phyloP scores from a whole-genome alignment of 257 asterid genomes.

The Penstemon newberryi region DNA sequence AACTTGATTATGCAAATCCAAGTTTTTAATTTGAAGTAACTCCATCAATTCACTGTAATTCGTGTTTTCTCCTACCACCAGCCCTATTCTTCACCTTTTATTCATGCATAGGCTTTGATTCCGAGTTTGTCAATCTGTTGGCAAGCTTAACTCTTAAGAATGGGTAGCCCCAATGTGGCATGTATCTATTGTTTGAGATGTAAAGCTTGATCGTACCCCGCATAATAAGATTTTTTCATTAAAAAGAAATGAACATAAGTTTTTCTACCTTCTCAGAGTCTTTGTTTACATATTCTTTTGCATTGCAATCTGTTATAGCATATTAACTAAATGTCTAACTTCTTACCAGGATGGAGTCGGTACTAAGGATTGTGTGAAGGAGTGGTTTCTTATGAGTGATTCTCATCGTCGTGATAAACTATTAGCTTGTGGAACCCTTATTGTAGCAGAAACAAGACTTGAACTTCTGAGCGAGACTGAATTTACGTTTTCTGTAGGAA shows the following conservation, averaged over 20 bases:
- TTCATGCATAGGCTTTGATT: too few relatives aligned
- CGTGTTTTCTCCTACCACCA: too few relatives aligned
- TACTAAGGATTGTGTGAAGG: constrained; percentile 47
- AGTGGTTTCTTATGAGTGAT: constrained; percentile 61
- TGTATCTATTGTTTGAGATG: too few relatives aligned
- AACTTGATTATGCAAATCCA: neutral
- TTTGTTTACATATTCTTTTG: constrained; percentile 9
- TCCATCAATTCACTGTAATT: constrained; percentile 48
- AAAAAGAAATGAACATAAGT: too few relatives aligned
- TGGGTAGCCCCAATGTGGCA: too few relatives aligned
- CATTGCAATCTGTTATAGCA: constrained; percentile 18
- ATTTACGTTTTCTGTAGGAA: constrained; percentile 93
- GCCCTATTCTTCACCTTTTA: too few relatives aligned
- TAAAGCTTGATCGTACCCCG: too few relatives aligned
- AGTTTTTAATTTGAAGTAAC: constrained; percentile 45
- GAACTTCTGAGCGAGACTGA: constrained; percentile 79
- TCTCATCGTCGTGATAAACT: constrained; percentile 70
- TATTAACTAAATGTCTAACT: constrained; percentile 8
- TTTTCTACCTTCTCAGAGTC: too few relatives aligned
- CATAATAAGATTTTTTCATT: too few relatives aligned
- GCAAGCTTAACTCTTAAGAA: too few relatives aligned
- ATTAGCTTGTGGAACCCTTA: constrained; percentile 86
- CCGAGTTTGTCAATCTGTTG: too few relatives aligned
- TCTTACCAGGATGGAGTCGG: constrained; percentile 51
- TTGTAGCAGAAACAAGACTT: constrained; percentile 84